These are phyloP conservation scores for Penicillium janthinellum DNA, from an alignment of 2,329 filamentous ascomycete genomes.

Conservation along the genomic window DNA sequence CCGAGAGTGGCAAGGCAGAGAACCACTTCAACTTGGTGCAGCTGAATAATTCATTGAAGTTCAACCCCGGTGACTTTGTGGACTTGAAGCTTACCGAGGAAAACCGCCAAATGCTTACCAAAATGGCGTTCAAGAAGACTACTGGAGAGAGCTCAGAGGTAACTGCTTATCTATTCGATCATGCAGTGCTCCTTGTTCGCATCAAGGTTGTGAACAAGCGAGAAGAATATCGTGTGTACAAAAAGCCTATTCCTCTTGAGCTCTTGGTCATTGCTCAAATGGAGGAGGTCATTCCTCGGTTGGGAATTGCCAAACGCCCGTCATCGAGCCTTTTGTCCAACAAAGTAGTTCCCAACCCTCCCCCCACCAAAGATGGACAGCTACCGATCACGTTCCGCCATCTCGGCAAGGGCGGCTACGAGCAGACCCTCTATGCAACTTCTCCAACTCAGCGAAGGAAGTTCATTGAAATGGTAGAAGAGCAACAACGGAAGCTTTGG, in stretches of 20 bases:
- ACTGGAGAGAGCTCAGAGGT: constrained; percentile 87
- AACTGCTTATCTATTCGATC: constrained; percentile 93
- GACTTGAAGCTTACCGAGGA: constrained; percentile 94
- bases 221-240: constrained; percentile 93
- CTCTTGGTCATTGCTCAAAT: constrained; percentile 92
- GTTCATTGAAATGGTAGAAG: constrained; percentile 94
- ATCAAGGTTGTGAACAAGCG: constrained; percentile 90
- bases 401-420: constrained; percentile 93
- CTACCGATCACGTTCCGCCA: constrained; percentile 96
- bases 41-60: constrained; percentile 88
- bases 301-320: constrained; percentile 79
- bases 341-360: constrained; percentile 53
- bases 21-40: constrained; percentile 95
- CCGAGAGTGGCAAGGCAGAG: constrained; percentile 94
- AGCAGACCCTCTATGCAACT: constrained; percentile 82
- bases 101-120: constrained; percentile 88
- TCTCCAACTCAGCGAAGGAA: constrained; percentile 87
- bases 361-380: constrained; percentile 64
- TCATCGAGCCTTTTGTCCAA: constrained; percentile 79
- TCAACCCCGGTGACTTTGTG: constrained; percentile 84
- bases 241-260: constrained; percentile 92
- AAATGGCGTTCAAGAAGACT: constrained; percentile 89
- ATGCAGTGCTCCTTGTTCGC: constrained; percentile 87
- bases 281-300: constrained; percentile 87
- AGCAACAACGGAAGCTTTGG: constrained; percentile 82